A percentile compares a stretch with the other conserved stretches of the same genome.
These are phyloP conservation scores for Alternaria panax DNA, from an alignment of 2,329 filamentous ascomycete species.

Conservation along the genomic window DNA sequence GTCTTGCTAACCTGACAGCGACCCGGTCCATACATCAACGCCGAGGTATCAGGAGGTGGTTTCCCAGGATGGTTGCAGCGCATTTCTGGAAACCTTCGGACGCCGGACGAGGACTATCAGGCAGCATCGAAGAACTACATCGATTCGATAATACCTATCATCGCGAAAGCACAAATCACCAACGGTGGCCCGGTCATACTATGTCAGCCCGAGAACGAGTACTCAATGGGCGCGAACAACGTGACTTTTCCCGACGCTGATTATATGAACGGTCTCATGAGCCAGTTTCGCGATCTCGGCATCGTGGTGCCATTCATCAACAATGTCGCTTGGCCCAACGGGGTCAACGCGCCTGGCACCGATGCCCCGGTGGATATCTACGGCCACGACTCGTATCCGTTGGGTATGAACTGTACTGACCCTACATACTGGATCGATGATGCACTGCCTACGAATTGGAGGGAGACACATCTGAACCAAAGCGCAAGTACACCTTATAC, in stretches of 20 bases:
- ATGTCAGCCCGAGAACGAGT: conserved; percentile 82
- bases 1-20: conserved; percentile 19
- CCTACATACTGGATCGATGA: conserved; percentile 66
- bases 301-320: conserved; percentile 76
- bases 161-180: conserved; percentile 78
- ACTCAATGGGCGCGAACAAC: conserved; percentile 61
- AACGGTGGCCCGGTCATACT: conserved; percentile 80
- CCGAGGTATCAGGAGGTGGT: conserved; percentile 76
- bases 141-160: conserved; percentile 66
- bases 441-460: conserved; percentile 62
- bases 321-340: conserved; percentile 69
- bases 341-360: conserved; percentile 68
- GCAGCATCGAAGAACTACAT: conserved; percentile 66
- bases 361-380: conserved; percentile 67
- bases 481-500: conserved; percentile 71
- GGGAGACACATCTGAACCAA: conserved; percentile 61
- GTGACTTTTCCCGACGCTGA: conserved; percentile 66
- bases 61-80: conserved; percentile 80
- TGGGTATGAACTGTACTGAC: conserved; percentile 66
- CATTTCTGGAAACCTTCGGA: conserved; percentile 67
- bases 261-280: conserved; percentile 73
- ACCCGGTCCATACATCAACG: conserved; percentile 77
- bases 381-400: conserved; percentile 68
- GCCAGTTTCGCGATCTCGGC: conserved; percentile 70
- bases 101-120: conserved; percentile 66